Percentiles rank a stretch among this genome's conserved stretches.
These are phyloP conservation scores for Pulveroboletus sp. DNA, from an alignment of 768 basidiomycete genomes.

Conservation along the genomic window DNA sequence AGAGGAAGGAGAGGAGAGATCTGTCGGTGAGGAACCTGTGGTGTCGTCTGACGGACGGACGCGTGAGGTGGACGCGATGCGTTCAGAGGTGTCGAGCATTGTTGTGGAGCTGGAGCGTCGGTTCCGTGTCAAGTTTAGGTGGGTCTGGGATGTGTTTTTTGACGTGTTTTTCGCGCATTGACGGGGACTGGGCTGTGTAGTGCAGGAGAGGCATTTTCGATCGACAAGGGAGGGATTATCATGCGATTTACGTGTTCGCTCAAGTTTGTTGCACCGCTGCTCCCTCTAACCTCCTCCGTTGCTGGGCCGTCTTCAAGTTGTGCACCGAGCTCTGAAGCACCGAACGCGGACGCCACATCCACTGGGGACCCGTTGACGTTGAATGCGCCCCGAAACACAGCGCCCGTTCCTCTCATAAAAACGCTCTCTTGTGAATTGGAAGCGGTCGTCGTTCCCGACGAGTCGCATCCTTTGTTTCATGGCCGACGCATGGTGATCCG, in stretches of 20 bases:
- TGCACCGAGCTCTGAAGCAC: too few relatives aligned
- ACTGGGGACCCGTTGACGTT: background rate
- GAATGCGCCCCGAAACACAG: background rate
- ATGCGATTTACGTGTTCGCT: conserved; percentile 26
- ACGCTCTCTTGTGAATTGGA: conserved; percentile 56
- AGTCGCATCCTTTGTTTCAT: conserved; percentile 49
- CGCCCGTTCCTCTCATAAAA: conserved; percentile 29
- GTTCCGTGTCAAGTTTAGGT: conserved; percentile 20
- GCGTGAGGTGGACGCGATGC: conserved; percentile 13
- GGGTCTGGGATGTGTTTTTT: background rate
- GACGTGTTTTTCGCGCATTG: background rate
- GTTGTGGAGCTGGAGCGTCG: conserved; percentile 13
- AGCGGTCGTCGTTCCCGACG: conserved; percentile 49
- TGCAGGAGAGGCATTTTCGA: conserved; percentile 13
- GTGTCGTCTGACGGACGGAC: background rate
- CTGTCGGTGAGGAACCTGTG: background rate
- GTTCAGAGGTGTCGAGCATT: conserved; percentile 15
- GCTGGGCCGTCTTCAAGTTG: background rate
- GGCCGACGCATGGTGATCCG: conserved; percentile 54
- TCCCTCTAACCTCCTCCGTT: background rate
- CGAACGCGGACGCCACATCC: background rate
- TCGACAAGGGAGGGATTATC: conserved; percentile 20
- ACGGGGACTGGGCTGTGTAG: conserved; percentile 8
- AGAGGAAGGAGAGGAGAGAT: background rate
- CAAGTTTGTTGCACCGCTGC: conserved; percentile 17